Base-by-base conservation (phyloP, 1,284 basidiomycete genomes). In the Ceraceosorus bombacis region DNA sequence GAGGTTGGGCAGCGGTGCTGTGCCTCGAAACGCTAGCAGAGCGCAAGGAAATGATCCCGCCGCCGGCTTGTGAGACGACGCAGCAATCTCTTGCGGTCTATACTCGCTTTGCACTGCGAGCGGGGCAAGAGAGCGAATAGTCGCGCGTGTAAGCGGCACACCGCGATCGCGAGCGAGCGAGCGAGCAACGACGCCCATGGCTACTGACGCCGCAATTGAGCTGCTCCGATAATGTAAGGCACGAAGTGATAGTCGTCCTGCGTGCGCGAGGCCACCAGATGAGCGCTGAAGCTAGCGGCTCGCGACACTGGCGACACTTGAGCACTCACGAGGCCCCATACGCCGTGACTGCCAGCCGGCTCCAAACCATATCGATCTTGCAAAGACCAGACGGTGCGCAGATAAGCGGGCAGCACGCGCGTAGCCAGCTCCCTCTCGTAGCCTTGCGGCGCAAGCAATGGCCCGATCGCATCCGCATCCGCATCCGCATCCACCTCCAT, bases 331-430 rank as follows among this genome's bases (percentile, higher is more conserved):
- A 99, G 80, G 0, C 94, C 94, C 94, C 94, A 99, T 0, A 97
- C 94, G 6, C 94, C 94, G 73, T 98, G 95, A 65, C 89, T 92
- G 2, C 94, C 94, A 0, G 94, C 94, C 4, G 95, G 94, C 78
- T 98, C 94, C 6, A 98, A 84, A 51, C 83, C 85, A 77, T 97
- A 99, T 36, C 85, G 84, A 70, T 90, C 88, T 75, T 98, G 95
- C 40, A 96, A 81, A 55, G 83, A 82, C 84, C 90, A 93, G 64
- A 87, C 89, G 37, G 94, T 81, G 48, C 83, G 82, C 51, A 94
- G 80, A 75, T 97, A 98, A 36, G 88, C 83, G 57, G 84, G 78
- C 67, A 89, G 88, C 15, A 89, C 79, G 15, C 75, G 73, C n/a
- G 89, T 76, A 9, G 63, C 78, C 39, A 76, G 68, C 49, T 52